Evolutionary conservation across 441 rosid genomes (phyloP).

Genomic region (Croton laevigatus): DNA sequence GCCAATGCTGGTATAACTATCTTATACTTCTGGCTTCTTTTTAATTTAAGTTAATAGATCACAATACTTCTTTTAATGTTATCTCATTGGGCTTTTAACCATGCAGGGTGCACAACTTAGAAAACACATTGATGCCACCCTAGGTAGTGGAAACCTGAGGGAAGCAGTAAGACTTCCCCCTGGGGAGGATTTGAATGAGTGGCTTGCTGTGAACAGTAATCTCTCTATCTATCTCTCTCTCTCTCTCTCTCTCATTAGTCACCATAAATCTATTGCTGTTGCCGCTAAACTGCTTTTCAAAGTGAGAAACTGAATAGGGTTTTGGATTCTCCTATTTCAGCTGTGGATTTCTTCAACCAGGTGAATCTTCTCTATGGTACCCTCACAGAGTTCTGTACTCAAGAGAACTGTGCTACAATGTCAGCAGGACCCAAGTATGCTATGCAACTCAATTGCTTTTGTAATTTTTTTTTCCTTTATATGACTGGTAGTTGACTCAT

Average conservation of each 20-base stretch:
- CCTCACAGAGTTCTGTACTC: constrained; percentile 96
- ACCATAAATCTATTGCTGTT: not conserved
- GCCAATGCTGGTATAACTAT: constrained; percentile 6
- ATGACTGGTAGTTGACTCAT: not conserved
- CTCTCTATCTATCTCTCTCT: constrained; percentile 24
- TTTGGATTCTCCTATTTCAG: constrained; percentile 50
- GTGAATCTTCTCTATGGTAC: constrained; percentile 99
- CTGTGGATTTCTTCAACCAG: constrained; percentile 99
- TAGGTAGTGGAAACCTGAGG: constrained; percentile 94
- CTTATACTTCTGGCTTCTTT: constrained; percentile 1
- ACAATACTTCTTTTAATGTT: constrained; percentile 1
- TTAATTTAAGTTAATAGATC: constrained; percentile 8
- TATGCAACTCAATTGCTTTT: constrained; percentile 16
- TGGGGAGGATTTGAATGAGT: constrained; percentile 94
- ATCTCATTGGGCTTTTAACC: constrained; percentile 15
- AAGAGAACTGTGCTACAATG: constrained; percentile 97
- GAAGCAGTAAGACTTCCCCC: constrained; percentile 98
- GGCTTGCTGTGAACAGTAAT: constrained; percentile 95
- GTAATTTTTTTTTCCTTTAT: not conserved
- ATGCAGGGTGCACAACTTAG: constrained; percentile 93
- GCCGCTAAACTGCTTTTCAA: constrained; percentile 1
- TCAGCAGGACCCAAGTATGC: constrained; percentile 98
- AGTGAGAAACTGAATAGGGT: constrained; percentile 16
- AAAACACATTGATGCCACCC: constrained; percentile 92
- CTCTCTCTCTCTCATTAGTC: not conserved